These are phyloP conservation scores for Euphorbia lathyris DNA, from an alignment of 345 rosid species.

Conservation along the genomic window DNA sequence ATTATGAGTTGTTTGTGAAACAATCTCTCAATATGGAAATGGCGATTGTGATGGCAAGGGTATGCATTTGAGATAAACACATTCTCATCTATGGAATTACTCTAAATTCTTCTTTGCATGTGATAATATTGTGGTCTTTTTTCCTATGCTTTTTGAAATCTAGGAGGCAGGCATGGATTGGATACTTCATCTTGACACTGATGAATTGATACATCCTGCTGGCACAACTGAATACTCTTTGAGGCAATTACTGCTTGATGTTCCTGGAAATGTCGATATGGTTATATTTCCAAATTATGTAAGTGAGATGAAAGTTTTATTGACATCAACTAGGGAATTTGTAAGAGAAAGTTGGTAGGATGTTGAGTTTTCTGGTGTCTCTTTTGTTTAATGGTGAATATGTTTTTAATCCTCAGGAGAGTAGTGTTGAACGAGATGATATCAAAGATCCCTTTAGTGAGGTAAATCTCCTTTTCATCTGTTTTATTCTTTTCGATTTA, in stretches of 20 bases:
- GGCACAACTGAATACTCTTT: slow-evolving; percentile 78
- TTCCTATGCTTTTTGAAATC: background rate
- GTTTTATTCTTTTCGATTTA: background rate
- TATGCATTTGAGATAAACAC: slow-evolving; percentile 25
- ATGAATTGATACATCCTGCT: slow-evolving; percentile 79
- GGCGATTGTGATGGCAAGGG: slow-evolving; percentile 96
- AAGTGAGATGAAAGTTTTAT: slow-evolving; percentile 1
- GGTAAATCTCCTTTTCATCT: slow-evolving; percentile 36
- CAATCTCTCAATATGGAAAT: slow-evolving; percentile 98
- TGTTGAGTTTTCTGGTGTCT: slow-evolving; percentile 7
- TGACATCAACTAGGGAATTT: slow-evolving; percentile 4
- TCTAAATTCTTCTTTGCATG: background rate
- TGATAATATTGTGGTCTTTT: too few species aligned
- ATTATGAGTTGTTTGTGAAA: slow-evolving; percentile 90
- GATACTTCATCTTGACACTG: slow-evolving; percentile 96
- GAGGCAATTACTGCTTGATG: slow-evolving; percentile 41
- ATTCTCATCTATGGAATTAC: slow-evolving; percentile 5
- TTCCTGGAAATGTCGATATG: slow-evolving; percentile 68
- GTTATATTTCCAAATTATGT: slow-evolving; percentile 92
- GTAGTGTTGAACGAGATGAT: slow-evolving; percentile 87
- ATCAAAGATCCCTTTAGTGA: slow-evolving; percentile 84
- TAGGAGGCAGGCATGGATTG: slow-evolving; percentile 87
- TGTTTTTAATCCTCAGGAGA: slow-evolving; percentile 58
- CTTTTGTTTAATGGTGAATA: slow-evolving; percentile 6
- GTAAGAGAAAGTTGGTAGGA: background rate